phyloP scores from a whole-genome alignment of 2,329 filamentous ascomycete species.

The Colletotrichum liriopes region DNA sequence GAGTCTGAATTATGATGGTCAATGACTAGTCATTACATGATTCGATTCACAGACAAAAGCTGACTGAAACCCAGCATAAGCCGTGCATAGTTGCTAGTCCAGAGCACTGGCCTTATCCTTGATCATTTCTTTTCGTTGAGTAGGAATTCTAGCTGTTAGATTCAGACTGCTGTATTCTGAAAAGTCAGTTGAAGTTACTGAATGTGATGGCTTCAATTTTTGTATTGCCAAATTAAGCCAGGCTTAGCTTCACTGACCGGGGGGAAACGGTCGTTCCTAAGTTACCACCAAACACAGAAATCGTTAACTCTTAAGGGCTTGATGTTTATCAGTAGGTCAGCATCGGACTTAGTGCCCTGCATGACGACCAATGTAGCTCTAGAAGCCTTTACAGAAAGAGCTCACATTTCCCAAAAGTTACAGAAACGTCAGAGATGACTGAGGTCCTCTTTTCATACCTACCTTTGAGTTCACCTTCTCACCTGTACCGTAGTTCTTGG shows the following conservation, averaged over 20 bases:
- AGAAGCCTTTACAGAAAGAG: too few species aligned
- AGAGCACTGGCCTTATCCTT: constrained; percentile 87
- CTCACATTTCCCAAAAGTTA: too few species aligned
- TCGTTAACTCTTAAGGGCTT: constrained; percentile 65
- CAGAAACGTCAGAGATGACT: too few species aligned
- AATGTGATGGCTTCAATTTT: constrained; percentile 70
- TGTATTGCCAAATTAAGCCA: constrained; percentile 67
- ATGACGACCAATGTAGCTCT: too few species aligned
- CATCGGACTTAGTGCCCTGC: too few species aligned
- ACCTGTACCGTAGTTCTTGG: too few species aligned
- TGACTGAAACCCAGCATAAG: constrained; percentile 69
- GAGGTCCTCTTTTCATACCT: too few species aligned
- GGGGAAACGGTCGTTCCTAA: constrained; percentile 78
- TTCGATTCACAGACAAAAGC: not conserved
- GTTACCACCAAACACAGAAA: constrained; percentile 83
- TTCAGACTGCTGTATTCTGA: too few species aligned
- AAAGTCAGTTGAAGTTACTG: constrained; percentile 48
- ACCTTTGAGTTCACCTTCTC: too few species aligned
- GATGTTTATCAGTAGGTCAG: too few species aligned
- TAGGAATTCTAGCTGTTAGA: constrained; percentile 68
- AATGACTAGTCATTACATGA: too few species aligned
- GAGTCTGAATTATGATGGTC: constrained; percentile 28
- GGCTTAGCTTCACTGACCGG: too few species aligned
- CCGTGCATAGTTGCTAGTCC: constrained; percentile 90
- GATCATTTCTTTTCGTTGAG: constrained; percentile 87